Conservation (phyloP, 495 filamentous ascomycete genomes). For the Aspergillus avenaceus region DNA sequence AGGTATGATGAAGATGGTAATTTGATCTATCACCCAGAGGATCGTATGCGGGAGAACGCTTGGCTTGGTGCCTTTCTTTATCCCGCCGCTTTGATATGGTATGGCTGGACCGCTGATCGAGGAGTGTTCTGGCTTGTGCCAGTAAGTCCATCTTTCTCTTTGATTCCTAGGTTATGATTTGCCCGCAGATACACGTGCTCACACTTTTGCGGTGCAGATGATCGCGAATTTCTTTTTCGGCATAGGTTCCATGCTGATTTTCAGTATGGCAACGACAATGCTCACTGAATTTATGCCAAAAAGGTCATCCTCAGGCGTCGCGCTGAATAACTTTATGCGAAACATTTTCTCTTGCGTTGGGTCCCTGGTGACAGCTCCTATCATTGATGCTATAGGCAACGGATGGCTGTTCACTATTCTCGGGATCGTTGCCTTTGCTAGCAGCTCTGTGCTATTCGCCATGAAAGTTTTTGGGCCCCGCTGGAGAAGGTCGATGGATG, state of each 20-base stretch:
- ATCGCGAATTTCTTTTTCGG: constrained; percentile 90
- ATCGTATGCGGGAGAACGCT: constrained; percentile 86
- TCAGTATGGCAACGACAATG: constrained; percentile 75
- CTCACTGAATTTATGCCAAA: constrained; percentile 87
- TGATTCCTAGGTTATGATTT: not conserved
- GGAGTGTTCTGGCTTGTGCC: constrained; percentile 59
- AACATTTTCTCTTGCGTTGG: constrained; percentile 85
- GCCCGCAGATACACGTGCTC: constrained; percentile 1
- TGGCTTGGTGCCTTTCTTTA: constrained; percentile 76
- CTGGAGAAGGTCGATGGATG: constrained; percentile 70
- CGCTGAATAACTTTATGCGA: constrained; percentile 70
- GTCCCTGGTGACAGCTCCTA: constrained; percentile 65
- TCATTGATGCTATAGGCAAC: constrained; percentile 78
- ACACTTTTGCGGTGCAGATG: constrained; percentile 33
- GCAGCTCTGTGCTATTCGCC: constrained; percentile 54
- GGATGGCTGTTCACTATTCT: constrained; percentile 88
- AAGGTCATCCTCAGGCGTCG: constrained; percentile 69
- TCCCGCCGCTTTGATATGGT: constrained; percentile 62
- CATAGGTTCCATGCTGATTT: constrained; percentile 83
- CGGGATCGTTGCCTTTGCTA: constrained; percentile 55
- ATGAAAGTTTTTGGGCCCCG: constrained; percentile 61
- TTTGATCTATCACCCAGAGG: constrained; percentile 73
- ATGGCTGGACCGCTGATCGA: constrained; percentile 60
- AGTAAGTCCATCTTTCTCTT: constrained; percentile 41
- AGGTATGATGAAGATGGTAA: constrained; percentile 67